Percentiles rank a stretch among this genome's conserved stretches.
phyloP scores from a whole-genome alignment of 352 stramenopile genomes.

The Phytopythium ostracodes region DNA sequence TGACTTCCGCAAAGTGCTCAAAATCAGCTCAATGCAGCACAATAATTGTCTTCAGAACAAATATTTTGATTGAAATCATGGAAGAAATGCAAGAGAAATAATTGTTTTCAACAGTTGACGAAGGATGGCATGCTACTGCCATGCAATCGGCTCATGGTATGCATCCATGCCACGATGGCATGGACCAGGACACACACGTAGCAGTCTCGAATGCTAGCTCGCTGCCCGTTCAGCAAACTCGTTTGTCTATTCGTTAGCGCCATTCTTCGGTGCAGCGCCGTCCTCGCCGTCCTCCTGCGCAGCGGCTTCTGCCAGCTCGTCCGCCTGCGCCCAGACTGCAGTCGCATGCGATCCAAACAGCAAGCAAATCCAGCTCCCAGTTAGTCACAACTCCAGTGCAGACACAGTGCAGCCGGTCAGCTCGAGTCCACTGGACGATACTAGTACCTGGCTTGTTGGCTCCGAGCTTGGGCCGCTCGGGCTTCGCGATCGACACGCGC shows the following conservation, averaged over 20 bases:
- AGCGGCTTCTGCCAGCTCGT: slow-evolving; percentile 19
- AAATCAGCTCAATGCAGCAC: too few relatives aligned
- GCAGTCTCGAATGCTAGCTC: too few relatives aligned
- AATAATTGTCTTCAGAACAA: not conserved
- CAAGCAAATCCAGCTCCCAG: not conserved
- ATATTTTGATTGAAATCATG: not conserved
- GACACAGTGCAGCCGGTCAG: not conserved
- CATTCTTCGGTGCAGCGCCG: not conserved
- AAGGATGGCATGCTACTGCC: too few relatives aligned
- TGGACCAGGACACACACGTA: too few relatives aligned
- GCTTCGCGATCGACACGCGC: slow-evolving; percentile 90
- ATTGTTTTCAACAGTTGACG: too few relatives aligned
- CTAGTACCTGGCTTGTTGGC: slow-evolving; percentile 68
- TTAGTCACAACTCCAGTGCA: not conserved
- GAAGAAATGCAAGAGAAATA: too few relatives aligned
- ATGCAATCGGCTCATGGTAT: too few relatives aligned
- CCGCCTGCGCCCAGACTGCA: slow-evolving; percentile 63
- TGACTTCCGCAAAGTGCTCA: too few relatives aligned
- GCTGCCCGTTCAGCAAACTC: too few relatives aligned
- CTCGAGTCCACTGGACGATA: not conserved
- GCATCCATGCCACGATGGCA: too few relatives aligned
- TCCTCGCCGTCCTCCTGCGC: slow-evolving; percentile 11
- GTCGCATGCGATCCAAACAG: not conserved
- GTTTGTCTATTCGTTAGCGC: not conserved
- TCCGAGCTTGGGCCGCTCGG: slow-evolving; percentile 69